phyloP scores from a whole-genome alignment of 352 stramenopile genomes.

The Phytopythium litorale region DNA sequence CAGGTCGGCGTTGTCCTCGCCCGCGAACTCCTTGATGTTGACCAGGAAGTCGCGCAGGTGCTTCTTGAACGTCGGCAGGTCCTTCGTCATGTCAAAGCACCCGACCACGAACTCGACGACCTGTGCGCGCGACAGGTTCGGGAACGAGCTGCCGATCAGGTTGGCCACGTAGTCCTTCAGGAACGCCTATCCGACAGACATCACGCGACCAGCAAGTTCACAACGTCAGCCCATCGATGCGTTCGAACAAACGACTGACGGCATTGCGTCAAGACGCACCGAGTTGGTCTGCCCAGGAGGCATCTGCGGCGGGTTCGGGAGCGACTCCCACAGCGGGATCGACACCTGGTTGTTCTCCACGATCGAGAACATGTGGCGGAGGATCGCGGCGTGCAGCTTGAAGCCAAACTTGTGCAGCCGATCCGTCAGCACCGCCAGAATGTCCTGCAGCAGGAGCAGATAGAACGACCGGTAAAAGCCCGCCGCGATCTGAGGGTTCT shows the following conservation, averaged over 20 bases:
- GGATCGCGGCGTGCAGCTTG: conserved; percentile 96
- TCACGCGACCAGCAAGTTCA: conserved; percentile 11
- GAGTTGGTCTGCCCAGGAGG: conserved; percentile 77
- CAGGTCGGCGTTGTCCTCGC: conserved; percentile 96
- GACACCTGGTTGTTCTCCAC: conserved; percentile 96
- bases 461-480: conserved; percentile 99
- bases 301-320: conserved; percentile 60
- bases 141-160: conserved; percentile 96
- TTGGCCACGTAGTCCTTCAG: conserved; percentile 96
- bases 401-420: conserved; percentile 99
- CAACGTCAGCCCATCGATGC: neutral
- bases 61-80: conserved; percentile 97
- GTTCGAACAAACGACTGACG: neutral
- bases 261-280: conserved; percentile 21
- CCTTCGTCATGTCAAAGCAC: conserved; percentile 97
- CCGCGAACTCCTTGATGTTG: conserved; percentile 97
- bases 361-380: conserved; percentile 98
- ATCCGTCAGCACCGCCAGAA: conserved; percentile 97
- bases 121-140: conserved; percentile 93
- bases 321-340: conserved; percentile 93
- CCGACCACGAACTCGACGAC: conserved; percentile 96
- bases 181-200: conserved; percentile 46
- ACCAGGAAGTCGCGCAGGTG: conserved; percentile 99
- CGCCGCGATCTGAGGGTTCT: conserved; percentile 93
- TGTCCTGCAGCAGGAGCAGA: conserved; percentile 91